Conservation (phyloP, 495 filamentous ascomycete genomes). For the Ascobolus immersus region DNA sequence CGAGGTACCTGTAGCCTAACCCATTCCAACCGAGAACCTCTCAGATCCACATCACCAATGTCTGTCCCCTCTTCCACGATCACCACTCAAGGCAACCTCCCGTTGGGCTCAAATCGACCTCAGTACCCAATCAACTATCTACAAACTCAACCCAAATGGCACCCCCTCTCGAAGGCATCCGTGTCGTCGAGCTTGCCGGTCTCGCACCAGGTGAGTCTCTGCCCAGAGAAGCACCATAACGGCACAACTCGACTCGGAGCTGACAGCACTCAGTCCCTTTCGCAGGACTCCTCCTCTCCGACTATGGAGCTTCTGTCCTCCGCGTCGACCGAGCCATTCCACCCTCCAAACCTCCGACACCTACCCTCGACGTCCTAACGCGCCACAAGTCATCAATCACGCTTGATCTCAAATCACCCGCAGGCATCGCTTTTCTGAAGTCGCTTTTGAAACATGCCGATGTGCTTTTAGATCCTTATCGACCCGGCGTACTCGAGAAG, state of each 20-base stretch:
- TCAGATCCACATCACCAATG: too few species aligned
- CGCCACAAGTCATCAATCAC: slow-evolving; percentile 55
- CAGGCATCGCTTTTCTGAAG: slow-evolving; percentile 37
- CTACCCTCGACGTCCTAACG: slow-evolving; percentile 42
- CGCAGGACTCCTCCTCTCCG: slow-evolving; percentile 64
- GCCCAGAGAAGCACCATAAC: slow-evolving; percentile 49
- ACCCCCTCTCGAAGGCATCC: slow-evolving; percentile 47
- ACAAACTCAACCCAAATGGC: too few species aligned
- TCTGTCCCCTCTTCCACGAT: too few species aligned
- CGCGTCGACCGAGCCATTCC: slow-evolving; percentile 49
- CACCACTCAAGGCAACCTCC: too few species aligned
- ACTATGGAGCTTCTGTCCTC: slow-evolving; percentile 68
- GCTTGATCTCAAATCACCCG: slow-evolving; percentile 44
- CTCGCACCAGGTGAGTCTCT: slow-evolving; percentile 47
- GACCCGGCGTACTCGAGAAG: slow-evolving; percentile 68
- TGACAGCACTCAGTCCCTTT: slow-evolving; percentile 59
- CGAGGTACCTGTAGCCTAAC: too few species aligned
- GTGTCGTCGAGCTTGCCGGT: slow-evolving; percentile 72
- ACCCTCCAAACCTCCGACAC: slow-evolving; percentile 15
- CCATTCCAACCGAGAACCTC: too few species aligned
- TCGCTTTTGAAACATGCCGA: slow-evolving; percentile 37
- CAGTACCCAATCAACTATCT: too few species aligned
- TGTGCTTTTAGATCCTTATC: slow-evolving; percentile 76
- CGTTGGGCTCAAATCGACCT: too few species aligned
- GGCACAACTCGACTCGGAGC: slow-evolving; percentile 68